Evolutionary conservation across 2,329 filamentous ascomycete genomes (phyloP).

Genomic region (Albophoma yamanashiensis): DNA sequence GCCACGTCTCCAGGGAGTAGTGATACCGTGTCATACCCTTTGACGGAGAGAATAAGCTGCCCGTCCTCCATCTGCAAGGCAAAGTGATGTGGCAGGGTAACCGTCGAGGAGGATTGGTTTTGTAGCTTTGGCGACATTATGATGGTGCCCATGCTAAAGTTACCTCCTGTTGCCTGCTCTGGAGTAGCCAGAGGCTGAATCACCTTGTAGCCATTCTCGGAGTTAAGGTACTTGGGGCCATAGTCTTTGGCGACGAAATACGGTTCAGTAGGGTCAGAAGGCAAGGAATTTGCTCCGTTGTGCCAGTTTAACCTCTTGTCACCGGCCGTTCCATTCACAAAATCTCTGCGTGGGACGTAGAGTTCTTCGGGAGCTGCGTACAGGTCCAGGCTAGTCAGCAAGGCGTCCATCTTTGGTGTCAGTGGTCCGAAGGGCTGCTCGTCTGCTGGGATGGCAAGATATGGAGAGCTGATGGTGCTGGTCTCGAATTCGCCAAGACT

Average conservation of each 20-base stretch:
- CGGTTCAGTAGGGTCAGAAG: conserved; percentile 2
- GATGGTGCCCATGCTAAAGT: conserved; percentile 12
- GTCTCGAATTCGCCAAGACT: conserved; percentile 6
- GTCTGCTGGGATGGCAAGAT: conserved; percentile 5
- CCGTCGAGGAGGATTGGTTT: conserved; percentile 4
- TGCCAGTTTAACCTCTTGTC: conserved; percentile 8
- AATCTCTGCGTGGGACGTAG: conserved; percentile 9
- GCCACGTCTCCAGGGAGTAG: conserved; percentile 15
- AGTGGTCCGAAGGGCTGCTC: conserved; percentile 7
- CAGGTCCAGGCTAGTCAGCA: conserved; percentile 7
- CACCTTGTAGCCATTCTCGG: conserved; percentile 10
- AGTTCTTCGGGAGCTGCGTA: conserved; percentile 5
- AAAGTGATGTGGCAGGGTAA: conserved; percentile 7
- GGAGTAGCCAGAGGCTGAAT: conserved; percentile 9
- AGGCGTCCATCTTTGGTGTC: conserved; percentile 4
- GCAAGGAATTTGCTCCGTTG: conserved; percentile 9
- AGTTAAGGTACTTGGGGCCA: conserved; percentile 11
- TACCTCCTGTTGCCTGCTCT: conserved; percentile 5
- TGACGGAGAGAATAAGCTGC: conserved; percentile 10
- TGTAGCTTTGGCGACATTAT: conserved; percentile 6
- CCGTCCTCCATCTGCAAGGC: conserved; percentile 17
- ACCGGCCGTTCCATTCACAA: conserved; percentile 11
- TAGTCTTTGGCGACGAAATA: conserved; percentile 13
- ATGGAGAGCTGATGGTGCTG: conserved; percentile 5
- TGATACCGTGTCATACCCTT: conserved; percentile 10